Base-by-base conservation (phyloP, 805 yeast genomes). In the Saccharomycopsis guyanensis region DNA sequence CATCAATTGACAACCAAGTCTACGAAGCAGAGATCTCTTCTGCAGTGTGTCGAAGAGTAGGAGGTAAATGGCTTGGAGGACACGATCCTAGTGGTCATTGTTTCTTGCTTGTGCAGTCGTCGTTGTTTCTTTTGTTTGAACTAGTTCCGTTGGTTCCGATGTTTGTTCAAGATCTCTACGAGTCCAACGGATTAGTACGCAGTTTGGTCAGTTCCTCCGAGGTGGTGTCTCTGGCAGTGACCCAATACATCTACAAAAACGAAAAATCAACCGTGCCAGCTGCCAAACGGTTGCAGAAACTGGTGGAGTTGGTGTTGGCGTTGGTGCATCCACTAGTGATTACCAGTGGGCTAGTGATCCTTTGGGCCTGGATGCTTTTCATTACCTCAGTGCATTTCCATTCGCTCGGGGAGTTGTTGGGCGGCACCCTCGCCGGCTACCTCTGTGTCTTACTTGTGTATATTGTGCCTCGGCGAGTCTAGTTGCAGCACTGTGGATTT, bases 1-100 rank as follows among this genome's bases (percentile, higher is more conserved):
- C 37, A 2, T 5, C 10, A 6, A 42, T 31, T 19, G 40, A 19
- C 22, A 45, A 44, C 8, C 22, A 22, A 19, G 34, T 34, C 20
- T 38, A 31, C 19, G 39, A 39, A 29, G 49, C 46, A 1, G 37
- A 29, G 10, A 39, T 65, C 13, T 55, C 68, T 15, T 66, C 77
- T 0, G 60, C 68, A 1, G 54, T 60, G 1, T 75, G 93, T 60
- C 63, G 93, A 60, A 43, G 59, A 50, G 24, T 74, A 57, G 87
- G 80, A 42, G 82, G 97, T 0, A 48, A 56, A 13, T 84, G 91
- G 93, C 51, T 54, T 5, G 87, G 96, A 0, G 98, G 98, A 0
- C 96, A 87, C 59, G 98, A 93, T 65, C 96, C 97, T 3, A 82
- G 91, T 51, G 98, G 98, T 0, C 98, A 93, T 59, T 82, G 86